phyloP scores from a whole-genome alignment of 441 rosid species.

The Arabidopsis lyrata region DNA sequence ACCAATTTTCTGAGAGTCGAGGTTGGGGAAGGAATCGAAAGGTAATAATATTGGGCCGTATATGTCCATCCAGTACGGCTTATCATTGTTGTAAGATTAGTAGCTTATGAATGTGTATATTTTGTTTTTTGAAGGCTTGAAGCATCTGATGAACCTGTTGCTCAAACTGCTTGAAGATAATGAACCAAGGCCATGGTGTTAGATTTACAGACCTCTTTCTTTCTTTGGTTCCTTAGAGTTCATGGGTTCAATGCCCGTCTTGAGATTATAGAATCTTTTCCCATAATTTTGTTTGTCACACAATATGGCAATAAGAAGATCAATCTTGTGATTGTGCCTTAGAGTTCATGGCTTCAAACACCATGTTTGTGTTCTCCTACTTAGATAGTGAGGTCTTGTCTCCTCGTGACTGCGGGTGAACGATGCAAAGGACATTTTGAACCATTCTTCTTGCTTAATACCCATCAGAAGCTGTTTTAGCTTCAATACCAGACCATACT shows the following conservation, averaged over 20 bases:
- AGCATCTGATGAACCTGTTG: slow-evolving; percentile 70
- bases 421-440: no score
- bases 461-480: no score
- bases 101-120: slow-evolving; percentile 10
- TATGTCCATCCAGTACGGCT: neutral
- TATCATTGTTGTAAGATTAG: neutral
- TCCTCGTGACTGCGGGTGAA: no score
- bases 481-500: no score
- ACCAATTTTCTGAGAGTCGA: slow-evolving; percentile 86
- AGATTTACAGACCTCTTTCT: neutral
- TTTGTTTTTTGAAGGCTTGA: slow-evolving; percentile 59
- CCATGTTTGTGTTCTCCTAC: neutral
- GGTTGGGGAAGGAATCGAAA: slow-evolving; percentile 96
- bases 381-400: no score
- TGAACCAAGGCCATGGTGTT: slow-evolving; percentile 26
- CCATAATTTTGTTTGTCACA: neutral
- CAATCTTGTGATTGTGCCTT: slow-evolving; percentile 15
- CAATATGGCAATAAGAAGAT: slow-evolving; percentile 35
- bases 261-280: neutral
- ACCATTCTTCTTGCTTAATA: no score
- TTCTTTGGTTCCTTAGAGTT: slow-evolving; percentile 8
- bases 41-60: slow-evolving; percentile 49
- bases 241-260: neutral
- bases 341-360: no score
- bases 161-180: slow-evolving; percentile 65